These are phyloP conservation scores for Aspergillaceae sp. DNA, from an alignment of 2,329 filamentous ascomycete species.

Conservation along the genomic window DNA sequence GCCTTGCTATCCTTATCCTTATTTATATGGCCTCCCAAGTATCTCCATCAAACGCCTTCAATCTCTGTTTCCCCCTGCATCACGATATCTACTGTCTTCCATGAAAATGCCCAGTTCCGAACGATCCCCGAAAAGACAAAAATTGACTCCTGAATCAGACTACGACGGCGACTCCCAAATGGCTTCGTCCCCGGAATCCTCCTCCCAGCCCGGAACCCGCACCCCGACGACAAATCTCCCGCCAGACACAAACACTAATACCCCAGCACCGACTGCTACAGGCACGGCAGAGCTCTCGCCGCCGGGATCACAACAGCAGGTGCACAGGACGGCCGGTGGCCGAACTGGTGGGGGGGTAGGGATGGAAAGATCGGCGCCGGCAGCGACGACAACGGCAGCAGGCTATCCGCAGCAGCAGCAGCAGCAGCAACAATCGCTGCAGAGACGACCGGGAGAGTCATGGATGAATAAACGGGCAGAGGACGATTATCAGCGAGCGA, in stretches of 20 bases:
- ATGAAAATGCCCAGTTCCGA: too few species aligned
- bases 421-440: conserved; percentile 11
- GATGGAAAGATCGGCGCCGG: background rate
- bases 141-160: conserved; percentile 26
- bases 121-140: background rate
- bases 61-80: too few species aligned
- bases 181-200: conserved; percentile 39
- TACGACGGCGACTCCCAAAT: conserved; percentile 50
- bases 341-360: background rate
- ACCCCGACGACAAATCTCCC: conserved; percentile 29
- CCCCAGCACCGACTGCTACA: too few species aligned
- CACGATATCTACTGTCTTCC: too few species aligned
- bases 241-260: conserved; percentile 10
- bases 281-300: conserved; percentile 43
- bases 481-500: conserved; percentile 47
- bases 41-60: too few species aligned
- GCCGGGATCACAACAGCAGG: conserved; percentile 43
- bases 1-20: too few species aligned
- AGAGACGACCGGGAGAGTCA: conserved; percentile 40
- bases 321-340: conserved; percentile 6
- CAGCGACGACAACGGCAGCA: too few species aligned
- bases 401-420: too few species aligned
- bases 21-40: too few species aligned
- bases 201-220: conserved; percentile 29
- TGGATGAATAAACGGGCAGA: conserved; percentile 51